phyloP scores from a whole-genome alignment of 1,284 basidiomycete genomes.

The Trametes versicolor region DNA sequence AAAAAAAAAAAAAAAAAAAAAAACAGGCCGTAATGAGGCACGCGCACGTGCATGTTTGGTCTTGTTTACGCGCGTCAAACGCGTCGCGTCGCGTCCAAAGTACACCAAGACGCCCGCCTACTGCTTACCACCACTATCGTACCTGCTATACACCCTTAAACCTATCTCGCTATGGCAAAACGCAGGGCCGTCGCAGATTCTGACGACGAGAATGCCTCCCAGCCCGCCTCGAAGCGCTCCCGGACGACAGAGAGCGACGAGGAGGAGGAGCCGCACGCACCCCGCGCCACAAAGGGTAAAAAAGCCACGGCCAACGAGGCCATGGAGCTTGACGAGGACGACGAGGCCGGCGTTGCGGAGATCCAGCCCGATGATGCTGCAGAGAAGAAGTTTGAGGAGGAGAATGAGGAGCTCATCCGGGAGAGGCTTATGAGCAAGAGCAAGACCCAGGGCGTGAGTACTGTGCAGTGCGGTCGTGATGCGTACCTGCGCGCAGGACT shows the following conservation, averaged over 20 bases:
- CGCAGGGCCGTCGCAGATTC: conserved; percentile 49
- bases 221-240: conserved; percentile 52
- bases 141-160: background rate
- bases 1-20: no score
- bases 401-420: conserved; percentile 64
- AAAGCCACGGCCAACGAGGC: conserved; percentile 44
- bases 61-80: conserved; percentile 29
- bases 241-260: conserved; percentile 52
- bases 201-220: conserved; percentile 42
- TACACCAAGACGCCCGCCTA: background rate
- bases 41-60: conserved; percentile 31
- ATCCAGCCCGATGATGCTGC: conserved; percentile 55
- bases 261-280: conserved; percentile 37
- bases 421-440: conserved; percentile 62
- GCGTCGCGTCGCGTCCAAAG: conserved; percentile 39
- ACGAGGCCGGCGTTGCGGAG: conserved; percentile 39
- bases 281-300: conserved; percentile 46
- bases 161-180: conserved; percentile 47
- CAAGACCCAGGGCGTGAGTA: conserved; percentile 65
- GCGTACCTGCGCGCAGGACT: background rate
- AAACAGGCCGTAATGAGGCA: conserved; percentile 14
- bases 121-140: conserved; percentile 9
- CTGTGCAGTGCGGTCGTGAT: conserved; percentile 10
- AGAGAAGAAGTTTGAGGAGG: conserved; percentile 68
- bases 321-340: conserved; percentile 46